Conservation (phyloP, 805 yeast genomes). For the Teunomyces pallodes region DNA sequence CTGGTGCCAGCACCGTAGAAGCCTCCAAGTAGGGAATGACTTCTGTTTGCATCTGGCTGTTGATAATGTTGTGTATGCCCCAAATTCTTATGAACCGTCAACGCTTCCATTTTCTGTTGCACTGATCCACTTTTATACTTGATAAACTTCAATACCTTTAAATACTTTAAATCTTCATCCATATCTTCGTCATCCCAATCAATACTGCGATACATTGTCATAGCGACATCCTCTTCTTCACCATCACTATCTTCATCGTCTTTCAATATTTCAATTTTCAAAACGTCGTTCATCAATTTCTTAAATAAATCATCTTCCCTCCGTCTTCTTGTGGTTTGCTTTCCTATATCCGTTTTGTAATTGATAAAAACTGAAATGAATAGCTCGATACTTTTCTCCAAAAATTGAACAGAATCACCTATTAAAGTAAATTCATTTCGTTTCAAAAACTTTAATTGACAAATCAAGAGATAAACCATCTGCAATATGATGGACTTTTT, state of each 20-base stretch:
- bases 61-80: neutral
- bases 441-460: conserved; percentile 36
- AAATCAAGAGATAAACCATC: conserved; percentile 41
- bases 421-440: conserved; percentile 17
- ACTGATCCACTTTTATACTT: conserved; percentile 31
- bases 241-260: conserved; percentile 23
- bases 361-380: conserved; percentile 39
- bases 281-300: conserved; percentile 37
- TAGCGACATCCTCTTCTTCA: conserved; percentile 30
- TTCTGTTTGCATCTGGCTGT: neutral
- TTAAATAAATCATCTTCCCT: conserved; percentile 38
- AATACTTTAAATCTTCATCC: conserved; percentile 46
- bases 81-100: neutral
- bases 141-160: conserved; percentile 40
- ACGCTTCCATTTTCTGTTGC: conserved; percentile 4
- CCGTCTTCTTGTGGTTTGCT: conserved; percentile 16
- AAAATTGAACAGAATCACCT: conserved; percentile 17
- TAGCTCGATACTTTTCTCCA: conserved; percentile 27
- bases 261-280: conserved; percentile 31
- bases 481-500: conserved; percentile 42
- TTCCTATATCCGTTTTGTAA: conserved; percentile 26
- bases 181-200: conserved; percentile 49
- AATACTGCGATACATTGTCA: conserved; percentile 22
- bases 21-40: neutral
- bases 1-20: neutral